phyloP scores from a whole-genome alignment of 768 basidiomycete genomes.

The Pisolithus sp. region DNA sequence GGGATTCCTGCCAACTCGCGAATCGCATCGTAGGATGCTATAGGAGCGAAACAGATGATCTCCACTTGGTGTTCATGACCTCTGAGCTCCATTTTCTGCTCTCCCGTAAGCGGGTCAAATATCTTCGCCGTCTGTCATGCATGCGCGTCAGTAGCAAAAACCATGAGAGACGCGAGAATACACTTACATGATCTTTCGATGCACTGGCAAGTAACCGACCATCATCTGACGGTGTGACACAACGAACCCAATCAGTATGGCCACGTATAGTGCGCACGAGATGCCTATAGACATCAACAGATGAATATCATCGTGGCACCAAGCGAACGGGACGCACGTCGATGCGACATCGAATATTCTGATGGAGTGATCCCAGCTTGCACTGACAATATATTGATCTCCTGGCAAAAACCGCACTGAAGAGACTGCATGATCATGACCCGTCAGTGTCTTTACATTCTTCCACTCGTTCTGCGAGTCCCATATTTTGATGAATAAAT shows the following conservation, averaged over 20 bases:
- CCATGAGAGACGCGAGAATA: slow-evolving; percentile 2
- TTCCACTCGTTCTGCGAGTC: slow-evolving; percentile 87
- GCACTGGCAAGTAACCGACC: slow-evolving; percentile 72
- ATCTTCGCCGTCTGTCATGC: slow-evolving; percentile 61
- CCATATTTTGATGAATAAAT: slow-evolving; percentile 91
- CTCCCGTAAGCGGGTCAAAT: slow-evolving; percentile 67
- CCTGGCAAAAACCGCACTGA: slow-evolving; percentile 80
- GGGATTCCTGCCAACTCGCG: slow-evolving; percentile 69
- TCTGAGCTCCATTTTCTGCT: slow-evolving; percentile 75
- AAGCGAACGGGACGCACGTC: slow-evolving; percentile 46
- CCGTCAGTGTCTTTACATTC: slow-evolving; percentile 79
- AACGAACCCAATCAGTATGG: slow-evolving; percentile 84
- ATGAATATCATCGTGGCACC: slow-evolving; percentile 5
- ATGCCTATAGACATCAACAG: slow-evolving; percentile 40
- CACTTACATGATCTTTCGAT: slow-evolving; percentile 78
- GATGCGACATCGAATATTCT: slow-evolving; percentile 82
- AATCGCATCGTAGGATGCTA: slow-evolving; percentile 67
- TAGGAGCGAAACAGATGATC: slow-evolving; percentile 73
- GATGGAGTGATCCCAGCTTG: slow-evolving; percentile 84
- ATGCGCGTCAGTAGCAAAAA: neutral
- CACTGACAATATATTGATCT: slow-evolving; percentile 77
- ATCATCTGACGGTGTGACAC: slow-evolving; percentile 58
- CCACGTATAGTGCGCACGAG: slow-evolving; percentile 69
- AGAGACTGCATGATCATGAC: slow-evolving; percentile 90
- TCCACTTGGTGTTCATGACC: slow-evolving; percentile 88